Percentiles rank a stretch among this genome's conserved stretches.
These are phyloP conservation scores for Ammopiptanthus mongolicus DNA, from an alignment of 306 rosid species.

Conservation along the genomic window DNA sequence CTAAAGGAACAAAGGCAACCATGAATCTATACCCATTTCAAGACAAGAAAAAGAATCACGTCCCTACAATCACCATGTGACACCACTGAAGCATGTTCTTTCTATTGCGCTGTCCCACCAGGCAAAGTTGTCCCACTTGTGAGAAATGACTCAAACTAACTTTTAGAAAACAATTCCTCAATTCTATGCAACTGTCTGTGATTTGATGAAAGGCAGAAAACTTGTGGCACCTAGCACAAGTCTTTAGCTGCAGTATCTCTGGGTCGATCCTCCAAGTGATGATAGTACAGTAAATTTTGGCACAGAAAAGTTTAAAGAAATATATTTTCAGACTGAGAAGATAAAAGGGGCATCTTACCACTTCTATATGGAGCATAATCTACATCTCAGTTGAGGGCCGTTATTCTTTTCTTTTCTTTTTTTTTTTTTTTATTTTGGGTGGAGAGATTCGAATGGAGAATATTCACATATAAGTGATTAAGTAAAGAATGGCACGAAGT, in stretches of 20 bases:
- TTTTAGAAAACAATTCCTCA: background rate
- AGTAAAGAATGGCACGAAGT: background rate
- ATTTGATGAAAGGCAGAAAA: background rate
- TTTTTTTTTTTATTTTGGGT: background rate
- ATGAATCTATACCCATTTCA: slow-evolving; percentile 15
- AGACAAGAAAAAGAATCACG: slow-evolving; percentile 20
- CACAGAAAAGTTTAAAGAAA: background rate
- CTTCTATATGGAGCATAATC: background rate
- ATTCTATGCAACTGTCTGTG: background rate
- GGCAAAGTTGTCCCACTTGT: background rate
- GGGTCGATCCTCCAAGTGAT: background rate
- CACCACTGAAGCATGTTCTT: slow-evolving; percentile 12
- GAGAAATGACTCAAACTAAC: background rate
- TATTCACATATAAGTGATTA: background rate
- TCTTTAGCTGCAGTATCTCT: background rate
- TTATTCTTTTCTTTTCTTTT: background rate
- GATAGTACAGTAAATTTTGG: background rate
- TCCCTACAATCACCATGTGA: slow-evolving; percentile 32
- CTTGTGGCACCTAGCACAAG: background rate
- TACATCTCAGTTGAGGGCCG: background rate
- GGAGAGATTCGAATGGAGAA: background rate
- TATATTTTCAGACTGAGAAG: background rate
- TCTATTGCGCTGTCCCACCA: slow-evolving; percentile 1
- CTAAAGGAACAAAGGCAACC: slow-evolving; percentile 5
- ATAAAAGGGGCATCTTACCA: background rate